phyloP scores from a whole-genome alignment of 371 early-diverging fungal species.

The Fennellomyces sp. region DNA sequence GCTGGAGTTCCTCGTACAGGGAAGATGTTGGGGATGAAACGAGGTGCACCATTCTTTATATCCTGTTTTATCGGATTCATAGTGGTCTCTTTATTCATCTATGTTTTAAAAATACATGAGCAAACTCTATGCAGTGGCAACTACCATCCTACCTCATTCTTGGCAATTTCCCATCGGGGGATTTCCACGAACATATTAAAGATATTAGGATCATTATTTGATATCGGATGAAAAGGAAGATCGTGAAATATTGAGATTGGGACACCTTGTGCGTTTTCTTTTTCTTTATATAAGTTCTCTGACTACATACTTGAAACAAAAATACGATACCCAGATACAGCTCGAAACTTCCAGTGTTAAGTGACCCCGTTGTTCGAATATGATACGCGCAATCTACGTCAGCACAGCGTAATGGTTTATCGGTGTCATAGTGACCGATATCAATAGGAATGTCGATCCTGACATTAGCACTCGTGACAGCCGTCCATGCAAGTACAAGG shows the following conservation, averaged over 20 bases:
- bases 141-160: slow-evolving; percentile 83
- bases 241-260: slow-evolving; percentile 14
- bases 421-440: background rate
- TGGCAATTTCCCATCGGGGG: slow-evolving; percentile 99
- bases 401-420: background rate
- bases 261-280: slow-evolving; percentile 8
- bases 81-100: slow-evolving; percentile 14
- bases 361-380: background rate
- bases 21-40: slow-evolving; percentile 98
- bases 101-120: background rate
- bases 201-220: background rate
- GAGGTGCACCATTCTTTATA: slow-evolving; percentile 96
- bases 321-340: background rate
- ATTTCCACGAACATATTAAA: slow-evolving; percentile 98
- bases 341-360: background rate
- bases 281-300: background rate
- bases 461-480: too few relatives aligned
- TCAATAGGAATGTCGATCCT: too few relatives aligned
- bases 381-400: slow-evolving; percentile 1
- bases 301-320: background rate
- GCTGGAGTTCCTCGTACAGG: slow-evolving; percentile 99
- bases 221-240: slow-evolving; percentile 9
- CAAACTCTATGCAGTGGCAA: background rate
- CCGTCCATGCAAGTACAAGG: background rate
- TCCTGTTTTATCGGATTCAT: slow-evolving; percentile 99